Conservation (phyloP, 1,284 basidiomycete species). For the Waitea zeae region DNA sequence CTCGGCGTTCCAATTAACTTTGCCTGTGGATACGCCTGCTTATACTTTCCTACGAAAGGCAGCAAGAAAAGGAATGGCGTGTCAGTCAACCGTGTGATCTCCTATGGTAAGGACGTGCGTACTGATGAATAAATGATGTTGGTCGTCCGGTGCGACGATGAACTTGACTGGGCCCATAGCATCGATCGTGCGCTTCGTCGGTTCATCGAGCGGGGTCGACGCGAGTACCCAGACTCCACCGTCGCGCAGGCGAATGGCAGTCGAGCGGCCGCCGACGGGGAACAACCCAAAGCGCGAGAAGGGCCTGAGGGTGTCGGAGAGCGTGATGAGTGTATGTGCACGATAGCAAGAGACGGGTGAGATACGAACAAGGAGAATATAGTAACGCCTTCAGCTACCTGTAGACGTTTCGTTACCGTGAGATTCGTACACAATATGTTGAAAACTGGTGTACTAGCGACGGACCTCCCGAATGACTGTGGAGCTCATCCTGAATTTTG, state of each 20-base stretch:
- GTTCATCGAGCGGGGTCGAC: constrained; percentile 62
- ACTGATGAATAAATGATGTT: constrained; percentile 54
- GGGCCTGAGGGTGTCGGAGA: neutral
- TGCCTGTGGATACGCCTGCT: constrained; percentile 62
- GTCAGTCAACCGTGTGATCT: constrained; percentile 17
- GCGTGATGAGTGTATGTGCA: neutral
- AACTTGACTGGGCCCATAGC: constrained; percentile 67
- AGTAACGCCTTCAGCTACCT: too few species aligned
- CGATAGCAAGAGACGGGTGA: neutral
- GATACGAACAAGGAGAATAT: neutral
- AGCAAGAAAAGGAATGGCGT: too few species aligned
- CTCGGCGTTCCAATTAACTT: constrained; percentile 46
- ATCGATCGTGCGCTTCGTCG: constrained; percentile 56
- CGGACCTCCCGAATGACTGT: too few species aligned
- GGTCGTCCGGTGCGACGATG: constrained; percentile 44
- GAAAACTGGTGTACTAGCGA: too few species aligned
- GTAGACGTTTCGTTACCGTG: too few species aligned
- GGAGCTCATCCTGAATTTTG: too few species aligned
- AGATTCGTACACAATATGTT: too few species aligned
- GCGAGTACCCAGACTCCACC: constrained; percentile 78
- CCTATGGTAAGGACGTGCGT: constrained; percentile 15
- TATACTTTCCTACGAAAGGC: constrained; percentile 61
- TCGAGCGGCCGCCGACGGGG: constrained; percentile 22
- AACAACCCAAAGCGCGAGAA: constrained; percentile 4
- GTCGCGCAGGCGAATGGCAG: constrained; percentile 58